phyloP scores from a whole-genome alignment of 345 rosid genomes.

The Toxicodendron radicans region DNA sequence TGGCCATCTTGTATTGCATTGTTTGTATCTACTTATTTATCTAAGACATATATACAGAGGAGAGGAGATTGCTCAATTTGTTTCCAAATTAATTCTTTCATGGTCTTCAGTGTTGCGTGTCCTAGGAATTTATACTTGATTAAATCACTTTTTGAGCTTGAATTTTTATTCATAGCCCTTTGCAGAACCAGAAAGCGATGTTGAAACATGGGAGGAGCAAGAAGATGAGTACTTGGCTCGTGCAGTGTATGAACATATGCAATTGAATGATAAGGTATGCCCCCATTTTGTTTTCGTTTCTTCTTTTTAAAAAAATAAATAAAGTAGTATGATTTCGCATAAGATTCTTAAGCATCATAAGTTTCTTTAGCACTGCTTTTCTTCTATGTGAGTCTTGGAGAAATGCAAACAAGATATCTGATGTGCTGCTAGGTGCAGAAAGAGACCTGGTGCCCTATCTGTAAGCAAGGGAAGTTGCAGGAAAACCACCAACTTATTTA shows the following conservation, averaged over 20 bases:
- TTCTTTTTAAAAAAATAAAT: too few species aligned
- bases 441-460: conserved; percentile 87
- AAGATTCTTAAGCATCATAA: too few species aligned
- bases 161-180: conserved; percentile 25
- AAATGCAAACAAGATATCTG: conserved; percentile 17
- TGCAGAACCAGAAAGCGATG: conserved; percentile 39
- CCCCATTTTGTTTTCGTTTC: neutral
- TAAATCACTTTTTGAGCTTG: conserved; percentile 22
- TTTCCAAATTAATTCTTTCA: neutral
- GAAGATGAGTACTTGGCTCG: conserved; percentile 86
- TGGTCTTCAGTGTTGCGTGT: neutral
- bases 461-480: conserved; percentile 73
- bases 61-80: neutral
- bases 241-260: conserved; percentile 75
- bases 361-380: neutral
- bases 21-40: neutral
- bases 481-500: conserved; percentile 54
- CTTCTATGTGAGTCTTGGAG: neutral
- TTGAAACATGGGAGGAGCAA: conserved; percentile 73
- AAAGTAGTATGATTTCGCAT: too few species aligned
- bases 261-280: conserved; percentile 59
- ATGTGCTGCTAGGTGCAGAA: conserved; percentile 39
- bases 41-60: neutral
- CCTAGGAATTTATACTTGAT: conserved; percentile 11
- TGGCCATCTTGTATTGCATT: neutral